Base-by-base conservation (phyloP, 2,329 filamentous ascomycete species). In the Thelonectria olida region DNA sequence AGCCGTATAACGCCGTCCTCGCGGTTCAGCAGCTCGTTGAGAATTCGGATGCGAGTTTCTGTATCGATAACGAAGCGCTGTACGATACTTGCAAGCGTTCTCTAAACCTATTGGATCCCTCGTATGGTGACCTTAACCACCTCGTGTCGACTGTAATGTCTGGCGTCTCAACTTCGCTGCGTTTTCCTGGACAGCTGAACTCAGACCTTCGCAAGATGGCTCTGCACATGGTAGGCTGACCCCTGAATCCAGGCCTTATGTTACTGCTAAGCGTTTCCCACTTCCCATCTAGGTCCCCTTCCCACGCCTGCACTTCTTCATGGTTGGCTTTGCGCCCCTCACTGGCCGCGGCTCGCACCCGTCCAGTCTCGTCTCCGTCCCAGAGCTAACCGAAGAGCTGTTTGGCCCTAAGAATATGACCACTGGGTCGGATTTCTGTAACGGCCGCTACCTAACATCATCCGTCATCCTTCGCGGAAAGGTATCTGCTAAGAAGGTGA, bases 321-420 rank as follows among this genome's bases (percentile, higher is more conserved):
- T 99, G 96, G 96, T 99, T 80, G 96, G 96, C 81, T 99, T 99
- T 81, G 95, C 96, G 82, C 96, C 96, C 79, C 89, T 99, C 77
- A 99, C 96, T 81, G 97, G 93, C 82, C 84, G 83, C 68, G 84
- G 84, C 75, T 91, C 95, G 72, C 83, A 96, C 88, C 93, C 92
- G 73, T 99, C 98, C 95, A 96, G 96, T 79, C 95, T 96, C 72
- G 92, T 98, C 81, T 94, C 91, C 77, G 96, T 99, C 65, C 95
- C 96, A 61, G 96, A 99, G 88, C 89, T 99, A 81, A 98, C 96
- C 76, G 96, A 99, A 87, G 96, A 99, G 84, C 98, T 99, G 93
- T 99, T 97, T 87, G 96, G 99, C 87, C 95, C 96, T 77, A 99
- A 98, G 93, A 99, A 99, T 91, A 99, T 99, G 95, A 99, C 99